Percentiles rank a stretch among this genome's conserved stretches.
These are phyloP conservation scores for Solanum infundibuliforme DNA, from an alignment of 257 asterid genomes.

Conservation along the genomic window DNA sequence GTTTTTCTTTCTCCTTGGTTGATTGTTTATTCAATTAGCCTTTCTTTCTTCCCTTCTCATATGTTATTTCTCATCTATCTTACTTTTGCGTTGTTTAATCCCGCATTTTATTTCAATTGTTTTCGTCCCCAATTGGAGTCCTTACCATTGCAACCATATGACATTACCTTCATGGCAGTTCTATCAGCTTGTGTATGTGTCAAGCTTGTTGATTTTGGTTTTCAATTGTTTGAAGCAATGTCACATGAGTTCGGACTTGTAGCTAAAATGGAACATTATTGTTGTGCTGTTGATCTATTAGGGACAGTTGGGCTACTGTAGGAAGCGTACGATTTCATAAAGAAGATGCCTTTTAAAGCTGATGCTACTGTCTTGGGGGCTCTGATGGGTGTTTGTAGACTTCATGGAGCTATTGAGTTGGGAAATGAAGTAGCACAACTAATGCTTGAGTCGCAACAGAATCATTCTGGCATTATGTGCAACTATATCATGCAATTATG, in stretches of 20 bases:
- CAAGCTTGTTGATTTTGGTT: slow-evolving; percentile 40
- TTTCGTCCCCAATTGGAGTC: too few species aligned
- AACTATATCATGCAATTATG: slow-evolving; percentile 57
- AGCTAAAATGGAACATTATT: slow-evolving; percentile 78
- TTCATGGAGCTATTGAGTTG: slow-evolving; percentile 49
- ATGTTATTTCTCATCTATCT: too few species aligned
- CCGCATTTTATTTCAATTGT: too few species aligned
- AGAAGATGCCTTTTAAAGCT: slow-evolving; percentile 63
- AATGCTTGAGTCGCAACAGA: slow-evolving; percentile 8
- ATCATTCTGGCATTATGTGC: slow-evolving; percentile 37
- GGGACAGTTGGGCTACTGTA: slow-evolving; percentile 64
- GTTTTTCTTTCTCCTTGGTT: too few species aligned
- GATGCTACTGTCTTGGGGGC: slow-evolving; percentile 73
- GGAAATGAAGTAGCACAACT: slow-evolving; percentile 48
- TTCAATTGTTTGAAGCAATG: slow-evolving; percentile 52
- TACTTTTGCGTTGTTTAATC: too few species aligned
- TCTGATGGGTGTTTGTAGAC: slow-evolving; percentile 65
- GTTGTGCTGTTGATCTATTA: slow-evolving; percentile 69
- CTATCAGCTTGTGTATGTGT: slow-evolving; percentile 77
- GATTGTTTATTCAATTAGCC: too few species aligned
- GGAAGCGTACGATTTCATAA: slow-evolving; percentile 53
- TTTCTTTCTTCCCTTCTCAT: too few species aligned
- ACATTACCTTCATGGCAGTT: slow-evolving; percentile 55
- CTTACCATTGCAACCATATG: slow-evolving; percentile 28
- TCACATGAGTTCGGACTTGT: slow-evolving; percentile 24